phyloP scores from a whole-genome alignment of 169 alveolate species.

The Plasmodium vinckei region DNA sequence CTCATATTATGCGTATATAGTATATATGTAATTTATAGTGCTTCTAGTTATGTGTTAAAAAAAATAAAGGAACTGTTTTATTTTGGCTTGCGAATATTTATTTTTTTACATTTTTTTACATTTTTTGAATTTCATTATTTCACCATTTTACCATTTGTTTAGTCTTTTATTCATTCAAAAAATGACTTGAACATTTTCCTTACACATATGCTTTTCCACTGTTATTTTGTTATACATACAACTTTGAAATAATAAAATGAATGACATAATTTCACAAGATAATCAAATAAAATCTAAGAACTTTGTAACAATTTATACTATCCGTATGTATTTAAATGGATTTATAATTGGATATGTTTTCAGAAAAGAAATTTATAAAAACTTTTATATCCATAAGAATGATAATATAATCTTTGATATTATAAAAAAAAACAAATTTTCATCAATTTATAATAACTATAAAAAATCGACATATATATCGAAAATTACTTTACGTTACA shows the following conservation, averaged over 20 bases:
- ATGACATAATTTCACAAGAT: conserved; percentile 40
- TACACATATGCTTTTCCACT: background rate
- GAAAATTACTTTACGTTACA: background rate
- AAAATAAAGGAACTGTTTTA: too few species aligned
- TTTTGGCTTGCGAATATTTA: too few species aligned
- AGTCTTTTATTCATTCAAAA: too few species aligned
- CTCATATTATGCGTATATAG: too few species aligned
- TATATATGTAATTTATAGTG: too few species aligned
- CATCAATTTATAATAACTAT: background rate
- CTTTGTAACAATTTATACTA: conserved; percentile 57
- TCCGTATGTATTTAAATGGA: conserved; percentile 73
- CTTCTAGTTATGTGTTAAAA: too few species aligned
- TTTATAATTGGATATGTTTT: conserved; percentile 69
- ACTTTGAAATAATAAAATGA: conserved; percentile 19
- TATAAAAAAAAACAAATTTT: conserved; percentile 15
- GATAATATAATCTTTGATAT: conserved; percentile 41
- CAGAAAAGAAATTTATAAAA: conserved; percentile 48
- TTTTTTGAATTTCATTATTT: too few species aligned
- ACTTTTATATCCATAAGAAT: conserved; percentile 43
- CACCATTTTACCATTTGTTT: too few species aligned
- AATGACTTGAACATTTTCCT: too few species aligned
- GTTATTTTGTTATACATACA: background rate
- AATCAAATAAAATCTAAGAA: conserved; percentile 46
- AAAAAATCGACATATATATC: conserved; percentile 9
- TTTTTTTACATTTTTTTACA: too few species aligned